Evolutionary conservation across 208 protist genomes (phyloP), one percentile per base, ranked within the genome.

Genomic region (Balamuthia mandrillaris): DNA sequence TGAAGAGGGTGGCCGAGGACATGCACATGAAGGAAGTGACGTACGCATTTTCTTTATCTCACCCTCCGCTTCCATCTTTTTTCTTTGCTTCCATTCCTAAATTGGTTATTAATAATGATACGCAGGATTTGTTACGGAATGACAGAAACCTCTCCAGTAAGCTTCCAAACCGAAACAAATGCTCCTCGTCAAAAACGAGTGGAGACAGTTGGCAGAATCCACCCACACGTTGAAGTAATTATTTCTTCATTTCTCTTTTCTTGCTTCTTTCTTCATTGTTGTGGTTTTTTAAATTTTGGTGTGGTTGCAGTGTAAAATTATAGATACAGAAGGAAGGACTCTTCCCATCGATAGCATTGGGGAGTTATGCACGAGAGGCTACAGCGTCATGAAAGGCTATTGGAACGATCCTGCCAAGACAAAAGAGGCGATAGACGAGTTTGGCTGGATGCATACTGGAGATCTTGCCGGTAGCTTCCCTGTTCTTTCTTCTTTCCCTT

Each of bases 71-170:
- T 56, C 16, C 49, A 56, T 56, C n/a, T 56, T 56, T 16, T 56
- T 21, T 56, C 18, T 56, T 56, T 56, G 18, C n/a, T 16, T 56
- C 18, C 49, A 56, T 21, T 56, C 18, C 49, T 56, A 56, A n/a
- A n/a, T n/a, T n/a, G n/a, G n/a, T n/a, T n/a, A n/a, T n/a, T n/a
- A n/a, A n/a, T n/a, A n/a, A n/a, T n/a, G n/a, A n/a, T n/a, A n/a
- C n/a, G n/a, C n/a, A n/a, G 41, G 52, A 93, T 93, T 52, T 84
- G 44, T 54, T 93, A 93, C 75, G 91, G 91, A 27, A 94, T 94
- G 91, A 94, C 91, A 27, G 91, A 94, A 81, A 94, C 91, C 29
- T 84, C 61, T 16, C 91, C 91, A 9, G 87, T 94, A 7, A 83
- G 75, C 39, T 83, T 83, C 39, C 89, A 93, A 49, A 89, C 91